These are phyloP conservation scores for Ascochyta rabiei DNA, from an alignment of 2,329 filamentous ascomycete genomes.

Conservation along the genomic window DNA sequence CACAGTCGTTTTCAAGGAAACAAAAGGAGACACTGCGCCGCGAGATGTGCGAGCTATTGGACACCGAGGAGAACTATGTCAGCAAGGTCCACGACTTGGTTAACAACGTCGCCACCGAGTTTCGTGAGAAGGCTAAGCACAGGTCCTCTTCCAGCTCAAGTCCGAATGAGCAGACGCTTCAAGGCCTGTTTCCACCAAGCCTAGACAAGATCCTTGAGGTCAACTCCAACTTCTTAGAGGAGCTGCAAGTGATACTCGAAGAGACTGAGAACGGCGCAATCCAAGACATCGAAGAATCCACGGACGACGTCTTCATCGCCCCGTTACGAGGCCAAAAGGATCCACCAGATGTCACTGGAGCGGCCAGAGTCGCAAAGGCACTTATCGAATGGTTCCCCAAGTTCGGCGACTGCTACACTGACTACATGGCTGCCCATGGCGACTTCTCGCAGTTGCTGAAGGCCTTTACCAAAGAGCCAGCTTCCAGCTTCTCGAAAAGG, in stretches of 20 bases:
- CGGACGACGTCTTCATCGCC: conserved; percentile 48
- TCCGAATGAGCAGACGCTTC: conserved; percentile 73
- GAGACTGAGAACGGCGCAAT: conserved; percentile 82
- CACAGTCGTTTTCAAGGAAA: conserved; percentile 75
- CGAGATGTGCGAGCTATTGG: conserved; percentile 87
- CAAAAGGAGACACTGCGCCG: conserved; percentile 85
- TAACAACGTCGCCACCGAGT: conserved; percentile 78
- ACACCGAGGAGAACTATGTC: conserved; percentile 94
- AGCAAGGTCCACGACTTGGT: conserved; percentile 84
- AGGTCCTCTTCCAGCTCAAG: conserved; percentile 67
- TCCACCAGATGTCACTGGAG: conserved; percentile 75
- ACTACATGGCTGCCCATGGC: conserved; percentile 90
- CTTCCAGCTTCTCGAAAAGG: conserved; percentile 81
- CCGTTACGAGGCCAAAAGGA: conserved; percentile 43
- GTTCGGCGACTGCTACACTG: conserved; percentile 88
- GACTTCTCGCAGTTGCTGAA: conserved; percentile 83
- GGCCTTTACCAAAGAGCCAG: conserved; percentile 74
- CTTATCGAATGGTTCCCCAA: conserved; percentile 91
- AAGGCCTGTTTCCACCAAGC: conserved; percentile 79
- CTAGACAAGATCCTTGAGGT: conserved; percentile 80
- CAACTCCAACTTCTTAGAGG: conserved; percentile 80
- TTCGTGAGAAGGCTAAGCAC: conserved; percentile 70
- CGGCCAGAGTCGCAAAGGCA: conserved; percentile 76
- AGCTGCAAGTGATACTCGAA: conserved; percentile 77
- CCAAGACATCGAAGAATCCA: conserved; percentile 70